Evolutionary conservation across 257 asterid species (phyloP).

Genomic region (Solanum pennellii): DNA sequence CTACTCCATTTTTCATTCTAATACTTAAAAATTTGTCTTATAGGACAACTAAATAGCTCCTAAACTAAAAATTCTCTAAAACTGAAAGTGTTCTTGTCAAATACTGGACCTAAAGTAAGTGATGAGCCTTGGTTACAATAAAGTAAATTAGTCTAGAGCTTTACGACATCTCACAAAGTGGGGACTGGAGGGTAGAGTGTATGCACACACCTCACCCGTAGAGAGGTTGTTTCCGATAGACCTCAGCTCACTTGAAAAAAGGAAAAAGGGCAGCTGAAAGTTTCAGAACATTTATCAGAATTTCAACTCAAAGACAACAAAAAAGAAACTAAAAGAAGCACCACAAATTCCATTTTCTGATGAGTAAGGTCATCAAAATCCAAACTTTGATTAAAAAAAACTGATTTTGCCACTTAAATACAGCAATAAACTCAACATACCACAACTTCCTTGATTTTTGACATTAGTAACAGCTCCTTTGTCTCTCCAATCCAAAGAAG

Average conservation of each 20-base stretch:
- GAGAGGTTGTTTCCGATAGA: not conserved
- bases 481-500: slow-evolving; percentile 76
- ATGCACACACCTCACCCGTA: not conserved
- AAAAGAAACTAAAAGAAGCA: not conserved
- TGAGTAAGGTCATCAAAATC: not conserved
- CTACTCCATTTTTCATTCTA: not conserved
- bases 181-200: not conserved
- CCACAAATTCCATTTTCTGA: not conserved
- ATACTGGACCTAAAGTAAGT: not conserved
- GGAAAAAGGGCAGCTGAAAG: not conserved
- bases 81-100: not conserved
- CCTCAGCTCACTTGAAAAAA: not conserved
- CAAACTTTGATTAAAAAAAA: not conserved
- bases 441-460: slow-evolving; percentile 89
- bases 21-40: not conserved
- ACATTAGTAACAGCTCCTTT: slow-evolving; percentile 83
- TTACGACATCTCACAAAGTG: not conserved
- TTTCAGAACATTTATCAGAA: not conserved
- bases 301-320: not conserved
- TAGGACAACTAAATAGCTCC: not conserved
- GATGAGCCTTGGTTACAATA: not conserved
- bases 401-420: not conserved
- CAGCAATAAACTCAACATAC: slow-evolving; percentile 22
- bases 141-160: not conserved
- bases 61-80: not conserved